phyloP scores from a whole-genome alignment of 495 filamentous ascomycete genomes.

The Penicillium robsamsonii region DNA sequence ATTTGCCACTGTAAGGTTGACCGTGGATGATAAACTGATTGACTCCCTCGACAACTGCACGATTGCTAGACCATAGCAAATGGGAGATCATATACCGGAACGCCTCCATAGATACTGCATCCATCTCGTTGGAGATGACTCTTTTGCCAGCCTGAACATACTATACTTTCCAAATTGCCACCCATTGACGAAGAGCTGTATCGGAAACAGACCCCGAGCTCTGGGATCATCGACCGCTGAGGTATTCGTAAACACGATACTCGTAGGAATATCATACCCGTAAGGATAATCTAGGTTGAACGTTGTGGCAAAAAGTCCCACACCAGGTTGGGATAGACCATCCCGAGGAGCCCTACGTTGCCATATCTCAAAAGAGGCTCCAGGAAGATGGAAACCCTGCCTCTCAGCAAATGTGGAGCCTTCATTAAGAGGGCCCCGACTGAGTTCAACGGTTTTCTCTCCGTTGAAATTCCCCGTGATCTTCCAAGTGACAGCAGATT shows the following conservation, averaged over 20 bases:
- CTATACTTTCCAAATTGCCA: background rate
- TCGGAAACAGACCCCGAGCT: background rate
- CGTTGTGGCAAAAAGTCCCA: slow-evolving; percentile 53
- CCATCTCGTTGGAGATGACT: too few relatives aligned
- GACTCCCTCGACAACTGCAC: too few relatives aligned
- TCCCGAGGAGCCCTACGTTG: slow-evolving; percentile 36
- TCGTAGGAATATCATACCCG: slow-evolving; percentile 52
- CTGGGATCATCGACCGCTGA: slow-evolving; percentile 11
- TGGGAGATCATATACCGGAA: too few relatives aligned
- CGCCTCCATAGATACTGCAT: too few relatives aligned
- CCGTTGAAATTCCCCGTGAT: slow-evolving; percentile 67
- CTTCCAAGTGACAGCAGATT: slow-evolving; percentile 58
- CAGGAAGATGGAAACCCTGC: slow-evolving; percentile 59
- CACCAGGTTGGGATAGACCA: slow-evolving; percentile 48
- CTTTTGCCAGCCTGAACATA: too few relatives aligned
- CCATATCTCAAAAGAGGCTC: slow-evolving; percentile 46
- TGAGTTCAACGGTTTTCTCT: slow-evolving; percentile 57
- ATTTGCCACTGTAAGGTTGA: too few relatives aligned
- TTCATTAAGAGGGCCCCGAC: slow-evolving; percentile 65
- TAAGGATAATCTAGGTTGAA: slow-evolving; percentile 43
- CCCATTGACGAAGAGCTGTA: slow-evolving; percentile 1
- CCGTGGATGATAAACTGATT: too few relatives aligned
- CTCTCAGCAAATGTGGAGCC: slow-evolving; percentile 60
- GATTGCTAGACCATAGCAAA: too few relatives aligned
- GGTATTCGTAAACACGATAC: slow-evolving; percentile 48